Conservation (phyloP, 2,329 filamentous ascomycete genomes). For the Xylariaceae sp. region DNA sequence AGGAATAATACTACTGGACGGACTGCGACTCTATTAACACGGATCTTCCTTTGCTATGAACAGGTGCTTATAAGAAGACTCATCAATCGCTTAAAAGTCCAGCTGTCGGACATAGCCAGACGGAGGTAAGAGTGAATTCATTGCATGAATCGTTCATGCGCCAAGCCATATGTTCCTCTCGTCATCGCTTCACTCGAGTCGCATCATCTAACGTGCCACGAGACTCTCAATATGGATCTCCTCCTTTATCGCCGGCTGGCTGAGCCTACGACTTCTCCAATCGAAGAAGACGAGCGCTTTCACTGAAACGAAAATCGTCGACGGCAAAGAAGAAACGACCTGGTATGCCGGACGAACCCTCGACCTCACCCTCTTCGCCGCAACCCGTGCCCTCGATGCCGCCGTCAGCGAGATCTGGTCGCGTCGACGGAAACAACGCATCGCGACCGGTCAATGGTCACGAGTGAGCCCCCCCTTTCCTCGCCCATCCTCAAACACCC, state of each 20-base stretch:
- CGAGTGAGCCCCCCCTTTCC: constrained; percentile 34
- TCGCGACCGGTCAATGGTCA: constrained; percentile 42
- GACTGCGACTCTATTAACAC: too few relatives aligned
- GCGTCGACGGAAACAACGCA: constrained; percentile 41
- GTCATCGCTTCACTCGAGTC: background rate
- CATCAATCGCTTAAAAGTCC: constrained; percentile 23
- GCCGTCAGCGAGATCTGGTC: constrained; percentile 62
- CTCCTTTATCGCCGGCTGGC: constrained; percentile 53
- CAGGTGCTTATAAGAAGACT: constrained; percentile 26
- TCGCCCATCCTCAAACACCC: background rate
- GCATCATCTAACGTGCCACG: constrained; percentile 19
- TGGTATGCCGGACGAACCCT: constrained; percentile 64
- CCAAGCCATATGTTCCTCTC: constrained; percentile 1
- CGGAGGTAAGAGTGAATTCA: constrained; percentile 32
- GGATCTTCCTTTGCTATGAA: too few relatives aligned
- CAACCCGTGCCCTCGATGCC: constrained; percentile 67
- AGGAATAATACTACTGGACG: too few relatives aligned
- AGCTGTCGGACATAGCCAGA: constrained; percentile 24
- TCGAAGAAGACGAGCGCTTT: constrained; percentile 46
- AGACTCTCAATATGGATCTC: constrained; percentile 54
- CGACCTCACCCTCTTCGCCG: constrained; percentile 75
- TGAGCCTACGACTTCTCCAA: constrained; percentile 53
- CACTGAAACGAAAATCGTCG: constrained; percentile 35
- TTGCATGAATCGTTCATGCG: background rate
- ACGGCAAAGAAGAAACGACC: constrained; percentile 25